Evolutionary conservation across 1,139 yeast species (phyloP).

Genomic region (Geotrichum europaeum): DNA sequence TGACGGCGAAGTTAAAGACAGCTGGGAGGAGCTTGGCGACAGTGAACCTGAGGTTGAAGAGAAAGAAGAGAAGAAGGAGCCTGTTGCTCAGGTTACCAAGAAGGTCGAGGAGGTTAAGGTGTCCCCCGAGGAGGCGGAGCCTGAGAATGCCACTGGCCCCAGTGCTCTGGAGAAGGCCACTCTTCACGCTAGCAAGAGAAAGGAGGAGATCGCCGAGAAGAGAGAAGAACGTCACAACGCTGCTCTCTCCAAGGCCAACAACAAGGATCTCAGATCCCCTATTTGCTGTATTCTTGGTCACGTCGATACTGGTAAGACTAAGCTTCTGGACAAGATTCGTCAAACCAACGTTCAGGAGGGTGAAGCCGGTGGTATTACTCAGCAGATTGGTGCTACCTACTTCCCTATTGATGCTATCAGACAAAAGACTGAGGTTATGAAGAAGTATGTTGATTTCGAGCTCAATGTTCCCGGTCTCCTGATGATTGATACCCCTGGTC

Average conservation of each 20-base stretch:
- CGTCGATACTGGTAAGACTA: constrained; percentile 99
- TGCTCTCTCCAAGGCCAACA: constrained; percentile 36
- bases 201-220: constrained; percentile 34
- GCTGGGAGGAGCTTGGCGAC: constrained; percentile 31
- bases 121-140: constrained; percentile 22
- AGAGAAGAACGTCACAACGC: constrained; percentile 38
- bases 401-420: constrained; percentile 95
- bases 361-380: constrained; percentile 99
- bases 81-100: constrained; percentile 23
- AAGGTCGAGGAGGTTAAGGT: constrained; percentile 24
- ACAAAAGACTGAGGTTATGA: constrained; percentile 88
- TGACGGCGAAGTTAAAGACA: constrained; percentile 36
- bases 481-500: constrained; percentile 98
- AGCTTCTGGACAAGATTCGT: constrained; percentile 90
- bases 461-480: constrained; percentile 96
- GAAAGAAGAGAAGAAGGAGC: constrained; percentile 24
- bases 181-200: constrained; percentile 26
- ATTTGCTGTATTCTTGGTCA: constrained; percentile 98
- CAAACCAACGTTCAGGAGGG: constrained; percentile 99
- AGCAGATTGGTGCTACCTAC: constrained; percentile 99
- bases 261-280: constrained; percentile 79
- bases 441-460: constrained; percentile 66
- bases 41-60: constrained; percentile 23
- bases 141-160: constrained; percentile 25
- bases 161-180: constrained; percentile 29